Evolutionary conservation across 768 basidiomycete genomes (phyloP).

Genomic region (Chalciporus sphaerocephalus): DNA sequence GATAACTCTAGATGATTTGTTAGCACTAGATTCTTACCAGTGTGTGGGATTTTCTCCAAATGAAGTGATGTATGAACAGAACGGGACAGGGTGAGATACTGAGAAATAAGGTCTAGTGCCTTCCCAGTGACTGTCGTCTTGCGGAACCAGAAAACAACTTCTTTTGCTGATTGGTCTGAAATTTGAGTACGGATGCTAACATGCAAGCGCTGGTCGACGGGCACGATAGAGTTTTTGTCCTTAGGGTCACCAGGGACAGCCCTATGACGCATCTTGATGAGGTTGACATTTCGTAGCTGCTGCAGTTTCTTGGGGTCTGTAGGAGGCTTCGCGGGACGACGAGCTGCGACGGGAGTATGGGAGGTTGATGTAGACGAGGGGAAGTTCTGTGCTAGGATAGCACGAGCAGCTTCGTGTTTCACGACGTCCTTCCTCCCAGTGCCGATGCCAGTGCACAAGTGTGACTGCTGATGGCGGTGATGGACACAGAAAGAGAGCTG

Average conservation of each 20-base stretch:
- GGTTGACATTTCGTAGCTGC: slow-evolving; percentile 52
- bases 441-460: slow-evolving; percentile 42
- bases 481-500: slow-evolving; percentile 56
- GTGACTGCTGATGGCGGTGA: slow-evolving; percentile 64
- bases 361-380: slow-evolving; percentile 21
- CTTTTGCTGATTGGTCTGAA: slow-evolving; percentile 27
- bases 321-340: slow-evolving; percentile 33
- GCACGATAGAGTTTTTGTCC: slow-evolving; percentile 43
- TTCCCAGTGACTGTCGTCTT: slow-evolving; percentile 60
- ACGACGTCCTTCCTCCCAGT: slow-evolving; percentile 11
- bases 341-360: slow-evolving; percentile 25
- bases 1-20: slow-evolving; percentile 47
- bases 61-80: slow-evolving; percentile 40
- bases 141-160: slow-evolving; percentile 62
- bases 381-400: slow-evolving; percentile 53
- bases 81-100: slow-evolving; percentile 15
- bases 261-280: slow-evolving; percentile 72
- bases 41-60: slow-evolving; percentile 30
- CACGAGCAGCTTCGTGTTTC: slow-evolving; percentile 47
- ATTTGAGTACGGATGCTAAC: slow-evolving; percentile 40
- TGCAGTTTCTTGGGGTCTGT: slow-evolving; percentile 52
- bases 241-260: slow-evolving; percentile 62
- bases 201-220: slow-evolving; percentile 56
- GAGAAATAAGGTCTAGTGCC: slow-evolving; percentile 53
- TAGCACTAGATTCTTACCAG: slow-evolving; percentile 29